Conservation (phyloP, 2,329 filamentous ascomycete genomes). For the Aspergillus transmontanensis region DNA sequence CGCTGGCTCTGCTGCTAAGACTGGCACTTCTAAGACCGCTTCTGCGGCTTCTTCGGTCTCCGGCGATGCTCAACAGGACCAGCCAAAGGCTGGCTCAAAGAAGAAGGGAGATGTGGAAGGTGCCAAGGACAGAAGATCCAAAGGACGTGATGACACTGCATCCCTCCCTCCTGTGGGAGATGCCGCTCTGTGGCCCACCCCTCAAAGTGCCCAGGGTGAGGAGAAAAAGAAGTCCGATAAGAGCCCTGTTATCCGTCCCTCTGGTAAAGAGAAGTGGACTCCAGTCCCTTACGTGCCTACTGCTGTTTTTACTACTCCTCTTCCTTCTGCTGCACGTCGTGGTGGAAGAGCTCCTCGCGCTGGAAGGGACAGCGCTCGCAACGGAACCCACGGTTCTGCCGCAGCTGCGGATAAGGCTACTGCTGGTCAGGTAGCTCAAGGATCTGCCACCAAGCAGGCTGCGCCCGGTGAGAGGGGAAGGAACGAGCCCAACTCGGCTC, state of each 20-base stretch:
- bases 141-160: constrained; percentile 41
- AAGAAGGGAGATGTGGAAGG: constrained; percentile 42
- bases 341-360: constrained; percentile 60
- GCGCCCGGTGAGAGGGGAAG: constrained; percentile 36
- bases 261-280: constrained; percentile 82
- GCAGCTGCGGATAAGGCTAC: constrained; percentile 38
- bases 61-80: constrained; percentile 43
- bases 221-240: constrained; percentile 71
- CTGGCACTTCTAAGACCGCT: constrained; percentile 27
- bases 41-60: constrained; percentile 30
- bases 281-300: constrained; percentile 79
- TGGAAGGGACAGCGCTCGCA: constrained; percentile 54
- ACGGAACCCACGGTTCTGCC: constrained; percentile 38
- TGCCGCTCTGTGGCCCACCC: constrained; percentile 84
- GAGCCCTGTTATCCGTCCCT: constrained; percentile 56
- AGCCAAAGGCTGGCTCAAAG: constrained; percentile 40
- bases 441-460: constrained; percentile 32
- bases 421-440: constrained; percentile 30
- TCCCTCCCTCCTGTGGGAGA: constrained; percentile 72
- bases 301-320: constrained; percentile 82
- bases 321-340: constrained; percentile 56
- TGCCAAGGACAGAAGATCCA: constrained; percentile 44
- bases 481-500: constrained; percentile 37
- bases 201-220: constrained; percentile 75
- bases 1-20: constrained; percentile 22